These are phyloP conservation scores for Skeletonema tropicum DNA, from an alignment of 108 stramenopile species.

Conservation along the genomic window DNA sequence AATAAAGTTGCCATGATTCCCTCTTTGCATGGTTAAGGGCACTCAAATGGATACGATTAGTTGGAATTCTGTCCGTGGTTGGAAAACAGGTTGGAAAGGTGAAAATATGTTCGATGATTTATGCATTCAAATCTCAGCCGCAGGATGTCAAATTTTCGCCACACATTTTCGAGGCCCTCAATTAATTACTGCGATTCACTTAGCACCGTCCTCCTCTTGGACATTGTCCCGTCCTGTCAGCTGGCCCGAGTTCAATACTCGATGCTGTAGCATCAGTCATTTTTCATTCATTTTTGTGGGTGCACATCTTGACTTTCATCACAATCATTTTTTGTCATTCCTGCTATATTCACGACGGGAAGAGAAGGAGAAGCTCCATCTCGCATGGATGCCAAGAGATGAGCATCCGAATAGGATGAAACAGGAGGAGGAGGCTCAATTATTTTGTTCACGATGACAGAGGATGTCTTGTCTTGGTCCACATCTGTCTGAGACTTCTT, in stretches of 20 bases:
- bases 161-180: neutral
- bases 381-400: constrained; percentile 6
- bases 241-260: neutral
- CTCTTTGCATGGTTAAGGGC: no score
- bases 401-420: constrained; percentile 4
- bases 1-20: neutral
- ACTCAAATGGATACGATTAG: no score
- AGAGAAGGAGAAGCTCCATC: neutral
- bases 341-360: no score
- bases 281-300: neutral
- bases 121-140: neutral
- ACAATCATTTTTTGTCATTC: no score
- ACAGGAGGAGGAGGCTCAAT: neutral
- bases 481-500: neutral
- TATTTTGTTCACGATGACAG: neutral
- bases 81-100: no score
- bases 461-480: neutral
- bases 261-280: no score
- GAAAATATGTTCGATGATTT: no score
- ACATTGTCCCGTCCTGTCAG: no score
- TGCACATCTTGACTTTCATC: no score
- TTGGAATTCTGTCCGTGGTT: no score
- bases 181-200: no score
- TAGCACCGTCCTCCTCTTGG: no score
- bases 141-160: neutral